Evolutionary conservation across 179 eudicot species (phyloP).

Genomic region (Spinacia oleracea): DNA sequence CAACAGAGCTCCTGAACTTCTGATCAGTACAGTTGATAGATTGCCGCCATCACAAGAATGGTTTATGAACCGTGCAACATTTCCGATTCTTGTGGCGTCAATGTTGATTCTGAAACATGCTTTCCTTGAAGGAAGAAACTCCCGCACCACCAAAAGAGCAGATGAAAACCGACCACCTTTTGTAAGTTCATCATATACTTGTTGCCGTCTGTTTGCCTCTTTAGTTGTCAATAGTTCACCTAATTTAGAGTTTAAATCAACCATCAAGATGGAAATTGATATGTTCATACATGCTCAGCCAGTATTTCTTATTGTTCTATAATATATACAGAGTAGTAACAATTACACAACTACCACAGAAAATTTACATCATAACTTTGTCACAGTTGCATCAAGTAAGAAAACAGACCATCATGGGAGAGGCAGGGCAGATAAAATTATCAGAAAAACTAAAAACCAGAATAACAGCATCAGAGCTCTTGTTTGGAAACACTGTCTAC

Average conservation of each 20-base stretch:
- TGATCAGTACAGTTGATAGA: conserved; percentile 54
- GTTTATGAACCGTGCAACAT: conserved; percentile 76
- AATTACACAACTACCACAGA: not conserved
- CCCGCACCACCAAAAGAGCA: conserved; percentile 80
- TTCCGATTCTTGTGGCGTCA: conserved; percentile 78
- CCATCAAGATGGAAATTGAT: not conserved
- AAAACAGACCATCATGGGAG: not conserved
- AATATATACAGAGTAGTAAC: not conserved
- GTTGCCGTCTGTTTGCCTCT: conserved; percentile 40
- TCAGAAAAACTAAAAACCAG: not conserved
- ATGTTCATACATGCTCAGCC: not conserved
- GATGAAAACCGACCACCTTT: conserved; percentile 43
- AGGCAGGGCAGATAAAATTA: not conserved
- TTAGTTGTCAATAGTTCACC: conserved; percentile 52
- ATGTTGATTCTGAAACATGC: conserved; percentile 86
- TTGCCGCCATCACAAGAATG: conserved; percentile 96
- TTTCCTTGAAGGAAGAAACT: conserved; percentile 84
- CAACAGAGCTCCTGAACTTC: conserved; percentile 68
- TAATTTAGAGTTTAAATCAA: conserved; percentile 22
- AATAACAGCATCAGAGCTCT: not conserved
- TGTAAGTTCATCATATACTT: conserved; percentile 57
- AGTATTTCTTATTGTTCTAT: not conserved
- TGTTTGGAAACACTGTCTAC: not conserved
- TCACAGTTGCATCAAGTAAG: not conserved
- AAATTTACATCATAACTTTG: not conserved